Base-by-base conservation (phyloP, 83 land plant genomes). In the Picea abies region DNA sequence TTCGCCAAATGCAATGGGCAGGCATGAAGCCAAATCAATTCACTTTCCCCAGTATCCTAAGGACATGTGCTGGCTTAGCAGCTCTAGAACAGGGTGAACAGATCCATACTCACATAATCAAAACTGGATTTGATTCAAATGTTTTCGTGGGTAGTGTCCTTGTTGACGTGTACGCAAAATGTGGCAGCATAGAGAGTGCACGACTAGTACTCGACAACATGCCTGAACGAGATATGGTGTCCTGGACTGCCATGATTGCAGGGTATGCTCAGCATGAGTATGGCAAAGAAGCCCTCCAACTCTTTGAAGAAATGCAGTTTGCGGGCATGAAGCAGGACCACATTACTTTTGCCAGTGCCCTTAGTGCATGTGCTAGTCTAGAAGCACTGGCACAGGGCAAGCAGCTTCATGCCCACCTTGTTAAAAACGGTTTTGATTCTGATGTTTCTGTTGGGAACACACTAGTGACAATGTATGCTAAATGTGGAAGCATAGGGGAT, bases 21-120 rank as follows among this genome's bases (percentile, higher is more conserved):
- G 77, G 65, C 23, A 26, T 84, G 9, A 85, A 83, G 41, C 90
- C 90, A 12, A 84, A 88, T 0, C 87, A 84, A 56, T 86, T 82
- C 65, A 89, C 93, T 4, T 66, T 87, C 0, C 87, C 90, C 3
- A 66, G 84, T 35, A 82, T 84, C 23, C 37, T 90, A 60, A 86
- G 80, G 66, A 88, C 90, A 1, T 93, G 95, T 49, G 83, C 88
- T 76, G 39, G 86, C 9, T 49, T 93, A 84, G 7, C 23, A 23
- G 79, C 73, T 23, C 11, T 89, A 3, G 72, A 83, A 60, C 60
- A 89, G 23, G 91, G 85, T 63, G 79, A 83, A 76, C 93, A 93
- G 60, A 37, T 93, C 66, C 95, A 90, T 82, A 88, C 76, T 25
- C 86, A 82, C 56, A 66, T 82, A 16, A 82, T 93, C 16, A 93